A percentile compares a stretch with the other conserved stretches of the same genome.
Evolutionary conservation across 768 basidiomycete species (phyloP).

Genomic region (Mycena pura): DNA sequence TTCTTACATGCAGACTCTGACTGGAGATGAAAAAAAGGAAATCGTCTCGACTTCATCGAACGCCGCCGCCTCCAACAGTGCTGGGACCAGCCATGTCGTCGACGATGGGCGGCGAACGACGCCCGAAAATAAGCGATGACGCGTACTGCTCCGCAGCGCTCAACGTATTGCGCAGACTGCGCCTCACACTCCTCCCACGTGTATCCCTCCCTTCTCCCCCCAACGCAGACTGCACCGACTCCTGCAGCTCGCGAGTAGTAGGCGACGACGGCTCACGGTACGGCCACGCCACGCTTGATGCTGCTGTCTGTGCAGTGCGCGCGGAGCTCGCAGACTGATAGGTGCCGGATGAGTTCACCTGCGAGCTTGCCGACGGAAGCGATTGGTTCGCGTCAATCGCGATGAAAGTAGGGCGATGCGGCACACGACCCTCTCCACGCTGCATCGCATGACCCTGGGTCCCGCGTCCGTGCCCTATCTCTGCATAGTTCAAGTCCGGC

Average conservation of each 20-base stretch:
- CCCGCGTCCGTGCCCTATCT: conserved; percentile 78
- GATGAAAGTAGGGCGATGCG: conserved; percentile 20
- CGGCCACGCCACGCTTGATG: conserved; percentile 47
- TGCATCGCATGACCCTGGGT: conserved; percentile 35
- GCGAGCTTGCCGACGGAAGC: background rate
- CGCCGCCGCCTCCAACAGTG: background rate
- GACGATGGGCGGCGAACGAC: conserved; percentile 37
- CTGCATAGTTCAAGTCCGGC: conserved; percentile 77
- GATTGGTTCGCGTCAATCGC: conserved; percentile 20
- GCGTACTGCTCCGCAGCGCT: conserved; percentile 76
- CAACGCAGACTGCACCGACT: conserved; percentile 40
- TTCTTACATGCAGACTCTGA: conserved; percentile 19
- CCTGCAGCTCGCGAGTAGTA: conserved; percentile 48
- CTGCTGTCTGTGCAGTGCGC: conserved; percentile 12
- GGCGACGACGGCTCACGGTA: conserved; percentile 48
- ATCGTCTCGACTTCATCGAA: background rate
- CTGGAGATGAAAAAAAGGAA: background rate
- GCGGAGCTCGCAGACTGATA: background rate
- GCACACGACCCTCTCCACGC: conserved; percentile 27
- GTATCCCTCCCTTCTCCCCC: conserved; percentile 44
- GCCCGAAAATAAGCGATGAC: conserved; percentile 69
- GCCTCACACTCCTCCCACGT: conserved; percentile 66
- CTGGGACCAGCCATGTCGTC: conserved; percentile 11
- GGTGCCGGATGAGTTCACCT: background rate
- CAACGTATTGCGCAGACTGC: conserved; percentile 70